Percentiles rank a stretch among this genome's conserved stretches.
These are phyloP conservation scores for Podospora didyma DNA, from an alignment of 495 filamentous ascomycete species.

Conservation along the genomic window DNA sequence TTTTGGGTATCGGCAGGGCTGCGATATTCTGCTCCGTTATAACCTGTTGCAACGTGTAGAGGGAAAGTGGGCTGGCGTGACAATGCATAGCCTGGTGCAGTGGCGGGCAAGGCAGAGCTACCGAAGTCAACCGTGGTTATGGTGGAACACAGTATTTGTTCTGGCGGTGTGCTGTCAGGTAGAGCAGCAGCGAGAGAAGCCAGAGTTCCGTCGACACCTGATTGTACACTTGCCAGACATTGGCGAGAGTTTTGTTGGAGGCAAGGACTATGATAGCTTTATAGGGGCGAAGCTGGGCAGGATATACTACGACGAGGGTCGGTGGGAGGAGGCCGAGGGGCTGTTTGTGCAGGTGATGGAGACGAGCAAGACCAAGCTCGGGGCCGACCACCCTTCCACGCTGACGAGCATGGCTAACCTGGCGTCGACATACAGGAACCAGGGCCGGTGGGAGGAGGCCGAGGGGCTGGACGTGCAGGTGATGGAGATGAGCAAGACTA, in stretches of 20 bases:
- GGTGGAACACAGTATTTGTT: constrained; percentile 10
- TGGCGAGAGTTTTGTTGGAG: constrained; percentile 16
- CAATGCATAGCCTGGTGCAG: constrained; percentile 23
- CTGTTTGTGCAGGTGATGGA: too few relatives aligned
- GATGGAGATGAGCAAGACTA: too few relatives aligned
- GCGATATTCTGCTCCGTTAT: constrained; percentile 22
- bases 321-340: background rate
- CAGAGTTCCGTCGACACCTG: constrained; percentile 22
- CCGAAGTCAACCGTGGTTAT: constrained; percentile 7
- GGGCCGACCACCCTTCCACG: too few relatives aligned
- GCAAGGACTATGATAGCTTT: background rate
- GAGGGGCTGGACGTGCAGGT: too few relatives aligned
- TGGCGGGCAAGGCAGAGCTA: constrained; percentile 18
- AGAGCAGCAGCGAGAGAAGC: constrained; percentile 12
- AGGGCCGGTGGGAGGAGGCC: too few relatives aligned
- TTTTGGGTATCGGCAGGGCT: constrained; percentile 21
- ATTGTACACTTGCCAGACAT: constrained; percentile 17
- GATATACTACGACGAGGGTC: background rate
- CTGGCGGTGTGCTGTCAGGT: constrained; percentile 11
- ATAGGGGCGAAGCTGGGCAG: background rate
- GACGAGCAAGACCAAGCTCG: too few relatives aligned
- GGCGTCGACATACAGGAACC: too few relatives aligned
- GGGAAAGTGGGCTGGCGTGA: constrained; percentile 20
- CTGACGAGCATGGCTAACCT: too few relatives aligned
- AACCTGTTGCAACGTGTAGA: constrained; percentile 19